These are phyloP conservation scores for Salisapilia sapeloensis DNA, from an alignment of 352 stramenopile species.

Conservation along the genomic window DNA sequence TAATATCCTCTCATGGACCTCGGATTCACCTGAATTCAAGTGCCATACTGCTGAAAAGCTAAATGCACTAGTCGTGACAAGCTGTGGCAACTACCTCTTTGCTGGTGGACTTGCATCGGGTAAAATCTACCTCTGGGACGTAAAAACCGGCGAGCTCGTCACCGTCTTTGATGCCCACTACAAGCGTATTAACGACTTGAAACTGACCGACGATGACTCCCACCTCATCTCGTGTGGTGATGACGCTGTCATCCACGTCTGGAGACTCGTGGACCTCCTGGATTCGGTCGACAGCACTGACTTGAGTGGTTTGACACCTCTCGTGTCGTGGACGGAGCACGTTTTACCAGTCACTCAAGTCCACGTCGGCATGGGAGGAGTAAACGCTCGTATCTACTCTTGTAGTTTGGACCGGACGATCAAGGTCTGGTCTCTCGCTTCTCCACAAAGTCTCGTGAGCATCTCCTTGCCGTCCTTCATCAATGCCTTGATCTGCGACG, in stretches of 20 bases:
- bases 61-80: conserved; percentile 28
- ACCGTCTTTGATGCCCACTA: conserved; percentile 77
- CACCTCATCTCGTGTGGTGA: conserved; percentile 66
- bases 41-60: conserved; percentile 65
- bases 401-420: conserved; percentile 58
- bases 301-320: conserved; percentile 24
- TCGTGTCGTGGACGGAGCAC: conserved; percentile 65
- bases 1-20: conserved; percentile 44
- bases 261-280: conserved; percentile 51
- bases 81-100: conserved; percentile 59
- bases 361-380: conserved; percentile 41
- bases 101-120: conserved; percentile 42
- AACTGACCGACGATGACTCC: conserved; percentile 52
- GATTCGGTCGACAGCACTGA: conserved; percentile 33
- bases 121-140: conserved; percentile 76
- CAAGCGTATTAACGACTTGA: conserved; percentile 58
- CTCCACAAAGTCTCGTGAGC: conserved; percentile 36
- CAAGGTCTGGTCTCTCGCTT: conserved; percentile 55
- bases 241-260: conserved; percentile 69
- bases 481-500: conserved; percentile 34
- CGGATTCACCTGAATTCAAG: conserved; percentile 53
- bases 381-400: conserved; percentile 57
- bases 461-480: conserved; percentile 53
- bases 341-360: conserved; percentile 54
- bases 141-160: conserved; percentile 64